These are phyloP conservation scores for Bolboschoenoplectus hybrid DNA, from an alignment of 202 grass and related monocot species.

Conservation along the genomic window DNA sequence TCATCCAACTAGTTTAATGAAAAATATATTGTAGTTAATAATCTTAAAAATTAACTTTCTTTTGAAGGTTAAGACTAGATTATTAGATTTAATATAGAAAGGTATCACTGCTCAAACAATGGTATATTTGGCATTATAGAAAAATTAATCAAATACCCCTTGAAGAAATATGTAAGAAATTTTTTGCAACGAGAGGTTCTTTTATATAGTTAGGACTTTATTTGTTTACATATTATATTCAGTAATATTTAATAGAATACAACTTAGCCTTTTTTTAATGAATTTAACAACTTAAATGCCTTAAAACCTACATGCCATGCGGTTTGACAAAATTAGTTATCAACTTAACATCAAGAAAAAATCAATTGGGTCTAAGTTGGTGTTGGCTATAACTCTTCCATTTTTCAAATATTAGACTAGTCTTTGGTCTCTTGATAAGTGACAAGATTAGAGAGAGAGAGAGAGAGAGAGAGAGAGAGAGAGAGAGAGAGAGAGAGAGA, in stretches of 20 bases:
- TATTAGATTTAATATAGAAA: neutral
- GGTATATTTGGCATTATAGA: neutral
- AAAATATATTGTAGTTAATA: neutral
- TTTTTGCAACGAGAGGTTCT: neutral
- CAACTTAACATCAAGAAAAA: neutral
- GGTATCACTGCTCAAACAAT: neutral
- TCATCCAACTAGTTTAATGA: neutral
- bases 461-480: neutral
- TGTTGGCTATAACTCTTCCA: neutral
- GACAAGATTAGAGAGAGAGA: constrained; percentile 23
- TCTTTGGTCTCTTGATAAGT: constrained; percentile 35
- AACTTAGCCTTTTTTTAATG: neutral
- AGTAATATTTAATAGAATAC: no score
- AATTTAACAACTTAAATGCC: neutral
- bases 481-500: neutral
- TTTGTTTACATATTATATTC: no score
- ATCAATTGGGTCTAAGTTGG: neutral
- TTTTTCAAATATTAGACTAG: constrained; percentile 38
- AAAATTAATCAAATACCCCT: neutral
- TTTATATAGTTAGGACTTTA: no score
- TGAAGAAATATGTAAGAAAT: neutral
- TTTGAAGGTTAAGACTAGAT: neutral
- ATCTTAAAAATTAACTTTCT: neutral
- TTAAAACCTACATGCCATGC: neutral
- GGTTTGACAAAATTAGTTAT: neutral